Base-by-base conservation (phyloP, 495 filamentous ascomycete species). In the Recurvomyces mirabilis region DNA sequence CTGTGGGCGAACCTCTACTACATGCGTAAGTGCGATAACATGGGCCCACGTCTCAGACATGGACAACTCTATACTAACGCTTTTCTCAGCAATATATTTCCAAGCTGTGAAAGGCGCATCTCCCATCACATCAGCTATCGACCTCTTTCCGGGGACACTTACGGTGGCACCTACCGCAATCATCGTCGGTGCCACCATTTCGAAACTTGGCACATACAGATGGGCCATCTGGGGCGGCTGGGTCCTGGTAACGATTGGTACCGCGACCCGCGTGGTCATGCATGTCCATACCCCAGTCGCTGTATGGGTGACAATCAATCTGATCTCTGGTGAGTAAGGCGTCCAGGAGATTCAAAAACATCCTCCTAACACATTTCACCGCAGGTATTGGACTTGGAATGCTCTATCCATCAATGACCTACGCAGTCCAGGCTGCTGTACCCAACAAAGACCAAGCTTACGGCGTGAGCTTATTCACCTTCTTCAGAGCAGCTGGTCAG, bases 1-100 rank as follows among this genome's bases (percentile, higher is more conserved):
- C 56, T 65, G 30, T 73, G 65, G 73, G 69, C 41, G 46, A 51
- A 78, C 0, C 51, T 87, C 0, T 80, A 83, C 51, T 79, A 73
- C 40, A 60, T 79, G 23, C 69, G n/a, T n/a, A n/a, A n/a, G n/a
- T n/a, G n/a, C n/a, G n/a, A n/a, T n/a, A n/a, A n/a, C n/a, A n/a
- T n/a, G n/a, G n/a, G n/a, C n/a, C n/a, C n/a, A n/a, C n/a, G n/a
- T n/a, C n/a, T n/a, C n/a, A n/a, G n/a, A n/a, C n/a, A n/a, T n/a
- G n/a, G n/a, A n/a, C n/a, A n/a, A n/a, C n/a, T n/a, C n/a, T n/a
- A n/a, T n/a, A n/a, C n/a, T n/a, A n/a, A n/a, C n/a, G n/a, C n/a
- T n/a, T n/a, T n/a, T n/a, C n/a, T n/a, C n/a, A n/a, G n/a, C 79
- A 0, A 65, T 87, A 18, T 86, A 79, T 58, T 79, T 78, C 53